These are phyloP conservation scores for Camellia oleifera DNA, from an alignment of 179 eudicot species.

Conservation along the genomic window DNA sequence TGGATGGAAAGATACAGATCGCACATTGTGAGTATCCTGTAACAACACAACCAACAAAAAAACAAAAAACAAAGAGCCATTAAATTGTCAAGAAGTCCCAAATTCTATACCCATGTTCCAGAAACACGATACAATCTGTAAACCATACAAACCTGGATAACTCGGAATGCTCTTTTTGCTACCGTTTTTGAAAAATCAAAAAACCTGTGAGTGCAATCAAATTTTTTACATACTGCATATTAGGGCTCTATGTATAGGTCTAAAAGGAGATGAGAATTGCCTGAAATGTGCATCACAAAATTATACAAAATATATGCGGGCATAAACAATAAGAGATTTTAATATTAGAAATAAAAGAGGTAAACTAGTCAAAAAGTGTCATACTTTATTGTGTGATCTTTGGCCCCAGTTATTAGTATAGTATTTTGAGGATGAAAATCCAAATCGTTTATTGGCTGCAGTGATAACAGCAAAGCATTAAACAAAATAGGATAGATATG, in stretches of 20 bases:
- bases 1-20: slow-evolving; percentile 85
- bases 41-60: neutral
- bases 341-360: neutral
- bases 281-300: neutral
- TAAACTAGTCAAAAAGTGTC: slow-evolving; percentile 6
- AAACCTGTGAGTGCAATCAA: slow-evolving; percentile 47
- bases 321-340: slow-evolving; percentile 5
- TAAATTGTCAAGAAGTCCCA: neutral
- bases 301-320: neutral
- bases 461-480: slow-evolving; percentile 18
- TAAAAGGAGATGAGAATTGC: neutral
- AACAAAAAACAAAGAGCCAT: neutral
- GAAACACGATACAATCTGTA: neutral
- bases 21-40: slow-evolving; percentile 90
- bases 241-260: neutral
- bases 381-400: slow-evolving; percentile 85
- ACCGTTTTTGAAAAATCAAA: slow-evolving; percentile 82
- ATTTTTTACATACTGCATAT: neutral
- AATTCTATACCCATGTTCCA: neutral
- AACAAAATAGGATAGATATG: neutral
- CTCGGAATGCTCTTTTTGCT: slow-evolving; percentile 83
- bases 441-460: slow-evolving; percentile 88
- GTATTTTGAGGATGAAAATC: slow-evolving; percentile 83
- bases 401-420: slow-evolving; percentile 74
- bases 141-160: slow-evolving; percentile 59